These are phyloP conservation scores for Xylariaceae sp. DNA, from an alignment of 2,329 filamentous ascomycete species.

Conservation along the genomic window DNA sequence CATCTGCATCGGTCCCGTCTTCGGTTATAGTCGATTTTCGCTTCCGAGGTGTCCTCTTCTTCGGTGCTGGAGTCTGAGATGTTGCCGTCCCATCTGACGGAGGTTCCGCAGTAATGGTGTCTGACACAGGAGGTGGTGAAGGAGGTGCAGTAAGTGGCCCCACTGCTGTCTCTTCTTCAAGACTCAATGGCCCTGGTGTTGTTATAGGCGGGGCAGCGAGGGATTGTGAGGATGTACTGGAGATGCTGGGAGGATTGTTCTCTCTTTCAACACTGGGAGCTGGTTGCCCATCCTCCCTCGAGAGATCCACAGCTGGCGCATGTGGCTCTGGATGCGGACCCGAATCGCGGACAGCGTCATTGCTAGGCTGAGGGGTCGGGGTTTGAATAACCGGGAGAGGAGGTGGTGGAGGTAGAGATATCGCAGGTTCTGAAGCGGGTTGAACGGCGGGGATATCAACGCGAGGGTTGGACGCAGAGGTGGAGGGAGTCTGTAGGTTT, in stretches of 20 bases:
- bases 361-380: slow-evolving; percentile 7
- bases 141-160: slow-evolving; percentile 32
- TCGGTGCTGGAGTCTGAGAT: slow-evolving; percentile 25
- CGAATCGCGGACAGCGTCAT: background rate
- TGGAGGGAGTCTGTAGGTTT: slow-evolving; percentile 7
- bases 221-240: background rate
- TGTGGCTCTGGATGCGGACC: slow-evolving; percentile 5
- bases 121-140: slow-evolving; percentile 28
- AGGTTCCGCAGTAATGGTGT: slow-evolving; percentile 26
- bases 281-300: slow-evolving; percentile 14
- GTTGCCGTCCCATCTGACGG: slow-evolving; percentile 16
- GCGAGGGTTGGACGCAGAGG: slow-evolving; percentile 1
- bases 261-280: slow-evolving; percentile 9
- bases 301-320: slow-evolving; percentile 20
- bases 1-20: slow-evolving; percentile 15
- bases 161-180: slow-evolving; percentile 11
- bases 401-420: slow-evolving; percentile 12
- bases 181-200: slow-evolving; percentile 19
- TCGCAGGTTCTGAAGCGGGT: slow-evolving; percentile 6
- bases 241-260: background rate
- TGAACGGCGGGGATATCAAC: slow-evolving; percentile 1
- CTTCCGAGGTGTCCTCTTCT: slow-evolving; percentile 37
- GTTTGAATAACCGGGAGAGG: slow-evolving; percentile 9
- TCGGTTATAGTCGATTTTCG: slow-evolving; percentile 35
- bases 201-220: slow-evolving; percentile 3